phyloP scores from a whole-genome alignment of 83 land plant genomes.

The Picea abies region DNA sequence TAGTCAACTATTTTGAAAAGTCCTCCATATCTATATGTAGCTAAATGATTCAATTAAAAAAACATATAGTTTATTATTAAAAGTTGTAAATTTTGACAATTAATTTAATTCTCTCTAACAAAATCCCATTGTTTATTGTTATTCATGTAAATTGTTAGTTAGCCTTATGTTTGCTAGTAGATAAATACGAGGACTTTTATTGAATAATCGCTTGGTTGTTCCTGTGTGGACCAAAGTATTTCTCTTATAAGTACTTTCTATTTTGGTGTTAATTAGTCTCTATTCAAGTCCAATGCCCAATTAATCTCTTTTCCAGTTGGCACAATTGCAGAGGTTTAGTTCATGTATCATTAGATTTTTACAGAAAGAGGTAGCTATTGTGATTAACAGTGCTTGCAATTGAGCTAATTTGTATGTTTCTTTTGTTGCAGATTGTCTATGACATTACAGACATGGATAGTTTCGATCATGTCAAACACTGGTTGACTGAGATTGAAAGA shows the following conservation, averaged over 20 bases:
- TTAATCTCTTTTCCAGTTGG: neutral
- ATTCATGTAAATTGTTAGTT: neutral
- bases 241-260: too few species aligned
- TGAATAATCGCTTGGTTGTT: too few species aligned
- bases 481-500: slow-evolving; percentile 18
- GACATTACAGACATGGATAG: slow-evolving; percentile 17
- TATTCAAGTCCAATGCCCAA: too few species aligned
- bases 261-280: too few species aligned
- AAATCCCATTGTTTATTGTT: neutral
- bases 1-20: too few species aligned
- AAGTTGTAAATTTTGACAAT: too few species aligned
- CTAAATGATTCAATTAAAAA: too few species aligned
- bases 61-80: too few species aligned
- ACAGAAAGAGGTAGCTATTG: neutral
- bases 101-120: neutral
- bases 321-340: neutral
- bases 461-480: slow-evolving; percentile 17
- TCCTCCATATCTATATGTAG: too few species aligned
- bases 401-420: neutral
- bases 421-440: slow-evolving; percentile 14
- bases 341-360: neutral
- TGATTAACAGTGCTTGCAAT: neutral
- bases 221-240: too few species aligned
- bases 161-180: neutral
- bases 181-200: neutral